Percentiles rank a stretch among this genome's conserved stretches.
These are phyloP conservation scores for Mucor piriformis DNA, from an alignment of 371 early-diverging fungal genomes.

Conservation along the genomic window DNA sequence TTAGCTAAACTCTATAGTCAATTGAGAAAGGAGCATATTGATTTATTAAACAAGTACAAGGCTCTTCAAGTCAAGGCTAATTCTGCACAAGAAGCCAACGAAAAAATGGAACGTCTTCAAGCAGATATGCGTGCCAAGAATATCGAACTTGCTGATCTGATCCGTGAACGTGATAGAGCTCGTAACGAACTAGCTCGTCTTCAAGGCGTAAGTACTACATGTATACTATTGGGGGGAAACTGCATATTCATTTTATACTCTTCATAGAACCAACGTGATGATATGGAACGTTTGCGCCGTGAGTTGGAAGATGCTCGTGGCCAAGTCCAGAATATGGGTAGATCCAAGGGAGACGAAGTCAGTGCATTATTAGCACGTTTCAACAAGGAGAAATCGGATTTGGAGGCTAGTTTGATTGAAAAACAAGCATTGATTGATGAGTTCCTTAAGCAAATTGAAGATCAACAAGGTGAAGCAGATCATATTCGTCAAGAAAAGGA, in stretches of 20 bases:
- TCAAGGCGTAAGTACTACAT: conserved; percentile 40
- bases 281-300: conserved; percentile 75
- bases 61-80: conserved; percentile 80
- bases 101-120: conserved; percentile 77
- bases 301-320: conserved; percentile 79
- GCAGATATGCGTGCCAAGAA: conserved; percentile 81
- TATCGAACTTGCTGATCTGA: conserved; percentile 79
- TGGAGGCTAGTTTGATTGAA: conserved; percentile 66
- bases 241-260: background rate
- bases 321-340: conserved; percentile 77
- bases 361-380: conserved; percentile 75
- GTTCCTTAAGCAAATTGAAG: conserved; percentile 68
- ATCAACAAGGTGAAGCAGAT: conserved; percentile 71
- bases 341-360: conserved; percentile 81
- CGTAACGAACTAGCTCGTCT: conserved; percentile 73
- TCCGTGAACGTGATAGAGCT: conserved; percentile 82
- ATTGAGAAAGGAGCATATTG: conserved; percentile 95
- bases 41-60: conserved; percentile 87
- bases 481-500: conserved; percentile 73
- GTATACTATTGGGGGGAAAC: background rate
- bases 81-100: conserved; percentile 75
- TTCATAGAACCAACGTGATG: conserved; percentile 77
- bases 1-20: conserved; percentile 94
- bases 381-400: conserved; percentile 79
- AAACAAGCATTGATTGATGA: conserved; percentile 60